Evolutionary conservation across 169 alveolate genomes (phyloP).

Genomic region (Plasmodium chabaudi): DNA sequence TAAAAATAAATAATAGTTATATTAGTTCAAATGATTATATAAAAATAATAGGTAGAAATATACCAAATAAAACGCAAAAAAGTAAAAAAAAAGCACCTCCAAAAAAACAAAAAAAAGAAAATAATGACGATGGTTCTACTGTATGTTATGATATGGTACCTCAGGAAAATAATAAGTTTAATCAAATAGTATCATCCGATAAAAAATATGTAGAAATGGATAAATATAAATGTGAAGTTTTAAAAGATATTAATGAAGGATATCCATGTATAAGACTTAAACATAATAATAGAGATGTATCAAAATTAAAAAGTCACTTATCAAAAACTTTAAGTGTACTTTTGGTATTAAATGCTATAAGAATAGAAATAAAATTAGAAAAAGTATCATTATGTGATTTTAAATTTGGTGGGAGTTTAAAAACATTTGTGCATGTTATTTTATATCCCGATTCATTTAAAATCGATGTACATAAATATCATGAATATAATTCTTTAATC

Average conservation of each 20-base stretch:
- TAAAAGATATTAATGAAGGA: conserved; percentile 72
- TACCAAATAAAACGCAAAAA: conserved; percentile 40
- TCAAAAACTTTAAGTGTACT: conserved; percentile 61
- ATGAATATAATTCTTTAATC: conserved; percentile 66
- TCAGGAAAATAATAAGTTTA: conserved; percentile 8
- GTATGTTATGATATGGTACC: conserved; percentile 13
- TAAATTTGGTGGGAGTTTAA: conserved; percentile 71
- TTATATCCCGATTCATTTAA: conserved; percentile 72
- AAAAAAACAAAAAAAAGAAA: not conserved
- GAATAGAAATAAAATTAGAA: conserved; percentile 68
- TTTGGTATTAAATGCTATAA: conserved; percentile 53
- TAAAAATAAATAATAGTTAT: conserved; percentile 52
- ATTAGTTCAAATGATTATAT: conserved; percentile 59
- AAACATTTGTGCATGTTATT: conserved; percentile 63
- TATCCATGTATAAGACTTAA: conserved; percentile 68
- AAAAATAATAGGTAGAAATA: conserved; percentile 56
- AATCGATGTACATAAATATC: conserved; percentile 68
- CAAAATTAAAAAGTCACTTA: conserved; percentile 51
- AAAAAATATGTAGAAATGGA: conserved; percentile 51
- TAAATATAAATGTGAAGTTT: conserved; percentile 47
- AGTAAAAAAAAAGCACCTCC: conserved; percentile 17
- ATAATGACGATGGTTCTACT: conserved; percentile 29
- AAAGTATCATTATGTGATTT: conserved; percentile 40
- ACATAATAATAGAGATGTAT: conserved; percentile 65
- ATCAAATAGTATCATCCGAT: conserved; percentile 32